Evolutionary conservation across 805 yeast species (phyloP).

Genomic region (Candida tallmaniae): DNA sequence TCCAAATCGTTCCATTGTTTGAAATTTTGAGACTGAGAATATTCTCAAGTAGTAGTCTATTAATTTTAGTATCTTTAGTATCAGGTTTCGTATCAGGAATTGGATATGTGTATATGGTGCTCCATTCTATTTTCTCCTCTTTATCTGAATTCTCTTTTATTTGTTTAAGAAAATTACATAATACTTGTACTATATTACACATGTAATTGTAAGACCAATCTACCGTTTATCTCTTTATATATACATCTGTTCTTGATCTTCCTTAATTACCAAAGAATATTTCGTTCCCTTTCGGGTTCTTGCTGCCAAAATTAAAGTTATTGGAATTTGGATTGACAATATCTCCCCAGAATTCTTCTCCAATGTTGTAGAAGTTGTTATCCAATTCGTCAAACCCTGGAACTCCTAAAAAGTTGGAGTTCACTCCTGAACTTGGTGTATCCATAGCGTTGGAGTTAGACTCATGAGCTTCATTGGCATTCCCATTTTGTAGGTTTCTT

Average conservation of each 20-base stretch:
- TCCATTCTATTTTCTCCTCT: too few relatives aligned
- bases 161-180: neutral
- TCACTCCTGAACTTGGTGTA: neutral
- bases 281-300: constrained; percentile 16
- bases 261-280: too few relatives aligned
- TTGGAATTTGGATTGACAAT: constrained; percentile 34
- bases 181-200: too few relatives aligned
- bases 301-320: constrained; percentile 29
- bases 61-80: too few relatives aligned
- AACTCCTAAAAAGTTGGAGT: neutral
- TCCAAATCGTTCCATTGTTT: too few relatives aligned
- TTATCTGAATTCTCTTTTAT: neutral
- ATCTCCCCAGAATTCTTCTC: constrained; percentile 73
- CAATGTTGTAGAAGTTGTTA: constrained; percentile 49
- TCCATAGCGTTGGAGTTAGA: neutral
- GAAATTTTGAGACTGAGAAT: too few relatives aligned
- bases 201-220: too few relatives aligned
- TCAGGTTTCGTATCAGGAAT: too few relatives aligned
- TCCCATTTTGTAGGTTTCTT: neutral
- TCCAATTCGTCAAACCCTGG: constrained; percentile 27
- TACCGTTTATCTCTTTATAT: too few relatives aligned
- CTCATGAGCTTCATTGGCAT: neutral
- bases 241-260: too few relatives aligned
- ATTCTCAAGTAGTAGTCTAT: too few relatives aligned
- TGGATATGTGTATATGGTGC: too few relatives aligned